Base-by-base conservation (phyloP, 1,139 yeast genomes). In the Dujonia santamariae region DNA sequence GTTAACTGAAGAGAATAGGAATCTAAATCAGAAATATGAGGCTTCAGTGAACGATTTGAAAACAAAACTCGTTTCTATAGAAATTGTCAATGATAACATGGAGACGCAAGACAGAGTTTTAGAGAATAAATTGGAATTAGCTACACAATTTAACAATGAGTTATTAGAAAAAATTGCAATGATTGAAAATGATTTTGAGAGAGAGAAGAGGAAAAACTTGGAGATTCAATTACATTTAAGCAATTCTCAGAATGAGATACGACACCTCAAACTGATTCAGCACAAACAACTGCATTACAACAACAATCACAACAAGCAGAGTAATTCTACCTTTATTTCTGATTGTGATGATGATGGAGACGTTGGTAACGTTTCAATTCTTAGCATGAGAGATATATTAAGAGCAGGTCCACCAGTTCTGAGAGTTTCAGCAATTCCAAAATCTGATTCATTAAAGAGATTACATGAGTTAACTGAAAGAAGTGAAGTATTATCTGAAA, bases 61-160 rank as follows among this genome's bases (percentile, higher is more conserved):
- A 36, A 61, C 54, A 24, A 53, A 54, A 35, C 45, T 68, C 29
- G 72, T 69, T 6, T 55, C 61, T 18, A 54, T 63, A 17, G 75
- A 69, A 40, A 67, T 67, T 6, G 48, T 56, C 13, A 67, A 67
- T 42, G 75, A 68, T 38, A 56, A 56, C 32, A 62, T 65, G 66
- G 68, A 63, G 36, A 56, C 62, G 13, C 56, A 63, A 19, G 73
- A 67, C 39, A 49, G 75, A 5, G 45, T 67, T 11, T 41, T 61
- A 1, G 50, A 47, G 11, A 56, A 48, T 41, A 63, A 67, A 38
- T 49, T 66, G 11, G 61, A 56, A 25, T 42, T 56, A n/a, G 51
- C 67, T 13, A 58, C 51, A 25, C 67, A 61, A 34, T 60, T 67
- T 38, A 67, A 63, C 43, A 63, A 65, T 41, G 72, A 67, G 38